A percentile compares a stretch with the other conserved stretches of the same genome.
phyloP scores from a whole-genome alignment of 2,329 filamentous ascomycete species.

The Phyllachora maydis region DNA sequence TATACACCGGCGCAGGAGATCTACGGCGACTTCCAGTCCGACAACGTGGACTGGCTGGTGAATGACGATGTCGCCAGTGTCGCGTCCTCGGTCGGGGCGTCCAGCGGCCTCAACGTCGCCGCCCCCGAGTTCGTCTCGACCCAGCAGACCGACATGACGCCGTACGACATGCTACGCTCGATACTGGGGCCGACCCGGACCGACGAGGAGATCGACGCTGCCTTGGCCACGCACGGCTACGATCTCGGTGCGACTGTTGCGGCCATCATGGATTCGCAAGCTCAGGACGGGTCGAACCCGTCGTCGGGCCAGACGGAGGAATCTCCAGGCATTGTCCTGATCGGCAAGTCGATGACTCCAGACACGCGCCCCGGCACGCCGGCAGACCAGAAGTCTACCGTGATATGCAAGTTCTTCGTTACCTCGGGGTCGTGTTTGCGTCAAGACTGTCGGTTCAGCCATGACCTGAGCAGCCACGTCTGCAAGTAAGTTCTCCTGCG shows the following conservation, averaged over 20 bases:
- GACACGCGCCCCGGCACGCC: constrained; percentile 61
- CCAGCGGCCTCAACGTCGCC: constrained; percentile 55
- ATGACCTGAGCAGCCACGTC: constrained; percentile 85
- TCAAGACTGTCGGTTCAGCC: constrained; percentile 91
- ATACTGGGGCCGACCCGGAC: constrained; percentile 76
- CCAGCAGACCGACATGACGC: constrained; percentile 78
- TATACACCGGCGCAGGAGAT: constrained; percentile 63
- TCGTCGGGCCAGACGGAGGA: constrained; percentile 18
- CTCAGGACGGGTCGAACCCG: constrained; percentile 26
- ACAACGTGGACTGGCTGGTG: constrained; percentile 94
- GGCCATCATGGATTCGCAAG: constrained; percentile 78
- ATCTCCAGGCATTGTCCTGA: constrained; percentile 34
- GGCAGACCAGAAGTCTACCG: constrained; percentile 55
- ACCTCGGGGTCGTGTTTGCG: constrained; percentile 89
- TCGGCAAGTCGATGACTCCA: constrained; percentile 76
- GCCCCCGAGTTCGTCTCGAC: constrained; percentile 57
- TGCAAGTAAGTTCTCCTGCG: constrained; percentile 94
- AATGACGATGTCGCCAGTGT: constrained; percentile 70
- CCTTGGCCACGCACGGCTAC: constrained; percentile 74
- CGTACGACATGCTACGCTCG: constrained; percentile 92
- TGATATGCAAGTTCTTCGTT: constrained; percentile 94
- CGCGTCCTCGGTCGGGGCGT: constrained; percentile 48
- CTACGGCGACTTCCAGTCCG: constrained; percentile 77
- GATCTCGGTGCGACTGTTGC: constrained; percentile 85
- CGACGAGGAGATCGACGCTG: constrained; percentile 88